Percentiles rank a stretch among this genome's conserved stretches.
These are phyloP conservation scores for Candida loeiensis DNA, from an alignment of 805 yeast species.

Conservation along the genomic window DNA sequence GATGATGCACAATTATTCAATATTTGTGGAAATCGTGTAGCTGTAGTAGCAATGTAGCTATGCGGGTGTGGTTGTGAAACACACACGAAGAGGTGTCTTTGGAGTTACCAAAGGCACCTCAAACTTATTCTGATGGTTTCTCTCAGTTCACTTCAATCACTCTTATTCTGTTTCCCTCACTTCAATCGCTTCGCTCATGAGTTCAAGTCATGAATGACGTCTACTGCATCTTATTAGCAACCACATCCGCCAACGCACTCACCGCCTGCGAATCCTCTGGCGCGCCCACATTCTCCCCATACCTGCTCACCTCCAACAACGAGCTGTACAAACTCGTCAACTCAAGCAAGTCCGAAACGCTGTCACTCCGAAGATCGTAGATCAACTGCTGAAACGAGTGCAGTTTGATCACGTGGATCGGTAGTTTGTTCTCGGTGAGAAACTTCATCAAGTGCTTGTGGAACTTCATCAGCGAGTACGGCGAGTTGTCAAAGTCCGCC, in stretches of 20 bases:
- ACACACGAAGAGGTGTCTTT: too few species aligned
- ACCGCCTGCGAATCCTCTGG: constrained; percentile 11
- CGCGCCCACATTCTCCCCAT: constrained; percentile 3
- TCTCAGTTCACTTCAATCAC: too few species aligned
- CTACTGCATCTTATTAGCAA: constrained; percentile 10
- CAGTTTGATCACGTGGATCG: constrained; percentile 46
- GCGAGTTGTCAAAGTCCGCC: constrained; percentile 37
- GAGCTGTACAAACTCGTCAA: constrained; percentile 43
- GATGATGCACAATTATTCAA: too few species aligned
- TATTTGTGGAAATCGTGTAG: too few species aligned
- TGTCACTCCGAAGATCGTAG: constrained; percentile 47
- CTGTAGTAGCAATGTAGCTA: too few species aligned
- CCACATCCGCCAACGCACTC: constrained; percentile 13
- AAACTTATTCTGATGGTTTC: too few species aligned
- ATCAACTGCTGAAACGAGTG: constrained; percentile 50
- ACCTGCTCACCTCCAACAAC: constrained; percentile 32
- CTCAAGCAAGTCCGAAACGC: constrained; percentile 45
- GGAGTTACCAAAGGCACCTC: too few species aligned
- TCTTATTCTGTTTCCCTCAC: too few species aligned
- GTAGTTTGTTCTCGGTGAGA: constrained; percentile 49
- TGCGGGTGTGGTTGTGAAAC: too few species aligned
- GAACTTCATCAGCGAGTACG: constrained; percentile 45
- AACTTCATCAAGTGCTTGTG: constrained; percentile 51
- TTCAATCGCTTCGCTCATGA: too few species aligned
- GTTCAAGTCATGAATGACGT: neutral